Evolutionary conservation across 129 eudicot species (phyloP).

Genomic region (Logfia minima): DNA sequence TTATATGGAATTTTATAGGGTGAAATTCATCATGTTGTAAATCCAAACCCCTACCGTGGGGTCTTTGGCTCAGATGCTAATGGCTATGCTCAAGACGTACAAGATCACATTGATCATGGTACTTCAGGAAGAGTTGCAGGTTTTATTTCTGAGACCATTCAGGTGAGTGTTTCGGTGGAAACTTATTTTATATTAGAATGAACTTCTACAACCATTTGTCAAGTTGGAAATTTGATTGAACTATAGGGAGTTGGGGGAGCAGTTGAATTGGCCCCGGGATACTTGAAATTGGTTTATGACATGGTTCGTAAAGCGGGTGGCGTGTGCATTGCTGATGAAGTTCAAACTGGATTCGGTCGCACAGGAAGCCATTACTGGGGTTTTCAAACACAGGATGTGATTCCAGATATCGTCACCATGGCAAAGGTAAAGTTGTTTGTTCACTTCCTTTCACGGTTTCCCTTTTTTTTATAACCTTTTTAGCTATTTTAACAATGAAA

Average conservation of each 20-base stretch:
- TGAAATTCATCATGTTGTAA: constrained; percentile 87
- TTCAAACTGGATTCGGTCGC: constrained; percentile 95
- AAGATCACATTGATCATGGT: constrained; percentile 92
- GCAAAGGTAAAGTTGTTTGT: constrained; percentile 64
- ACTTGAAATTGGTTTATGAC: constrained; percentile 77
- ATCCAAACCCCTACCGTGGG: constrained; percentile 95
- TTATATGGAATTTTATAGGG: constrained; percentile 48
- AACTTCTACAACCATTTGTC: not conserved
- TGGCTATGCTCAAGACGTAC: constrained; percentile 81
- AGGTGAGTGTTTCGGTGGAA: constrained; percentile 43
- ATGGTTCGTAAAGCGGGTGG: constrained; percentile 94
- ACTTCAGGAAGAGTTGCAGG: constrained; percentile 96
- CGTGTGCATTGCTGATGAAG: constrained; percentile 96
- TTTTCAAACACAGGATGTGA: constrained; percentile 85
- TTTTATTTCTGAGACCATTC: constrained; percentile 92
- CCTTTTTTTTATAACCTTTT: not conserved
- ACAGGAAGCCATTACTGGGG: constrained; percentile 99
- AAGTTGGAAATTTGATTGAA: constrained; percentile 22
- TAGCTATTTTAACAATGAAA: not conserved
- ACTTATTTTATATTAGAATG: not conserved
- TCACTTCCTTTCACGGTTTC: not conserved
- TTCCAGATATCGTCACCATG: constrained; percentile 97
- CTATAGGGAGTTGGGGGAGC: constrained; percentile 96
- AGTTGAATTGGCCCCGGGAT: constrained; percentile 95
- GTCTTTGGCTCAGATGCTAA: constrained; percentile 82